Evolutionary conservation across 352 stramenopile species (phyloP).

Genomic region (Peronospora farinosa): DNA sequence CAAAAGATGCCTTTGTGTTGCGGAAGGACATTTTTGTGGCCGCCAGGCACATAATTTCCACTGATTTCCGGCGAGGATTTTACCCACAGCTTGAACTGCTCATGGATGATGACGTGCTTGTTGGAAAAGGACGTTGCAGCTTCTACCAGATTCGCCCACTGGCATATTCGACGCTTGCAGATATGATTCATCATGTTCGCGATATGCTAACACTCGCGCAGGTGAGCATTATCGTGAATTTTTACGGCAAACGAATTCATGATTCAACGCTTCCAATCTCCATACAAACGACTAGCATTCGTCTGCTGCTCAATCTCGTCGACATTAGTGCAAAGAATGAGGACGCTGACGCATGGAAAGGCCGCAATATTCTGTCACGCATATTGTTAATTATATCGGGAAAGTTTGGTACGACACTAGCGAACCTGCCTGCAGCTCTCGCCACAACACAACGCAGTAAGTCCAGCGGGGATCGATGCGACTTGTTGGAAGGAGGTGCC

Average conservation of each 20-base stretch:
- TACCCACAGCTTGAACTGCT: conserved; percentile 92
- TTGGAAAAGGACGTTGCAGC: conserved; percentile 79
- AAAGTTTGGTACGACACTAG: conserved; percentile 90
- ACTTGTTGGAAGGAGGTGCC: conserved; percentile 74
- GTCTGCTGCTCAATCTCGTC: conserved; percentile 94
- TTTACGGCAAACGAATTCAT: conserved; percentile 90
- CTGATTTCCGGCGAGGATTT: conserved; percentile 95
- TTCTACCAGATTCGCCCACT: conserved; percentile 91
- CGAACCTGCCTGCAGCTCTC: conserved; percentile 62
- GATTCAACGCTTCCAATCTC: conserved; percentile 90
- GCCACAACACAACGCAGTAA: conserved; percentile 46
- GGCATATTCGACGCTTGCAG: conserved; percentile 94
- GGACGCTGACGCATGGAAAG: conserved; percentile 80
- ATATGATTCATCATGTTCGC: conserved; percentile 96
- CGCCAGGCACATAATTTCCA: conserved; percentile 95
- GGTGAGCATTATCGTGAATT: conserved; percentile 92
- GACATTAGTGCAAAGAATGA: conserved; percentile 96
- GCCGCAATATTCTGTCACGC: conserved; percentile 85
- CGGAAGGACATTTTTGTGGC: conserved; percentile 95
- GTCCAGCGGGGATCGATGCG: conserved; percentile 36
- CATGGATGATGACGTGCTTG: conserved; percentile 92
- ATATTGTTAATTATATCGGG: conserved; percentile 91
- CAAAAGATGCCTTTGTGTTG: conserved; percentile 90
- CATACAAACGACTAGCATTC: conserved; percentile 95
- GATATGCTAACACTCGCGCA: conserved; percentile 92